These are phyloP conservation scores for Lolium multiflorum DNA, from an alignment of 176 grass and related monocot species.

Conservation along the genomic window DNA sequence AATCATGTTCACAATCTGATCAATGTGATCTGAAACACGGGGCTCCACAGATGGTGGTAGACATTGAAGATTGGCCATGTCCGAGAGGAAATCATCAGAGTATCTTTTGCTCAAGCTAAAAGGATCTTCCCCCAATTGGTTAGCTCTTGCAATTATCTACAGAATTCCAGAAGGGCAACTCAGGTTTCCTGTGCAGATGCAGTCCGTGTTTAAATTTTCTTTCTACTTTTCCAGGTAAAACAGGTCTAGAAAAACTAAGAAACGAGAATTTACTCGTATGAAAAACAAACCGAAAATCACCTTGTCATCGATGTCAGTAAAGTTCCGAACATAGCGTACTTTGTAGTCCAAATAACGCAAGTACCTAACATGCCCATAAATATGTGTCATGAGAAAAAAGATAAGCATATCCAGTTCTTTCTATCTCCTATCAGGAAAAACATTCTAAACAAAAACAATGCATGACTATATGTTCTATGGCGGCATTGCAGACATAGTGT, in stretches of 20 bases:
- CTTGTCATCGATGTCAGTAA: conserved; percentile 99
- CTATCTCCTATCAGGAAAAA: neutral
- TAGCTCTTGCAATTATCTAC: conserved; percentile 99
- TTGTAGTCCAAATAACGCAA: conserved; percentile 75
- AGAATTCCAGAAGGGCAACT: conserved; percentile 87
- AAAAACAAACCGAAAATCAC: conserved; percentile 36
- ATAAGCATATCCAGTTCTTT: conserved; percentile 9
- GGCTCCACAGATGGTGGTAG: conserved; percentile 88
- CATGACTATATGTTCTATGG: neutral
- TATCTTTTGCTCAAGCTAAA: conserved; percentile 81
- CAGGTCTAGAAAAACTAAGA: neutral
- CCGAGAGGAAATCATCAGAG: conserved; percentile 84
- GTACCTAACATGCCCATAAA: conserved; percentile 54
- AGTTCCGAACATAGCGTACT: conserved; percentile 93
- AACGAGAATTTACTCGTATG: neutral
- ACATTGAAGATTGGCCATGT: conserved; percentile 91
- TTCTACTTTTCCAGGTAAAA: conserved; percentile 30
- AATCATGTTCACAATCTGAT: conserved; percentile 95
- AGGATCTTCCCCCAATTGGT: conserved; percentile 86
- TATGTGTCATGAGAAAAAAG: conserved; percentile 8
- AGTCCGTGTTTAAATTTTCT: conserved; percentile 52
- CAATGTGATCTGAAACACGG: conserved; percentile 84
- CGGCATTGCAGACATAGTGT: neutral
- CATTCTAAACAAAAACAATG: conserved; percentile 2
- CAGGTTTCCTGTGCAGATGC: conserved; percentile 77